A percentile compares a stretch with the other conserved stretches of the same genome.
These are phyloP conservation scores for Amanita pseudoporphyria DNA, from an alignment of 768 basidiomycete species.

Conservation along the genomic window DNA sequence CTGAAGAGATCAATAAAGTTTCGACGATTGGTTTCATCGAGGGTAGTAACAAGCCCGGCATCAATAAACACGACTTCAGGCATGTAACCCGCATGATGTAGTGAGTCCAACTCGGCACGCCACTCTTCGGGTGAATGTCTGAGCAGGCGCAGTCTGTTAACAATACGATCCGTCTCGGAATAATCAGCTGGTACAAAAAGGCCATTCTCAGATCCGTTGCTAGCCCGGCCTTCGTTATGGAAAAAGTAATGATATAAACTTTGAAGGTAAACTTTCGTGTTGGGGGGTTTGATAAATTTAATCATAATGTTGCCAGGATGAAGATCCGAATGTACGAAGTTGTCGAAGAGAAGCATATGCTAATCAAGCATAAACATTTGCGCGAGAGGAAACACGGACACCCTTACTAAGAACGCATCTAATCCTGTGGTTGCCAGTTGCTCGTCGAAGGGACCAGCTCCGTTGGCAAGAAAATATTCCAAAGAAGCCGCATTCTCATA, in stretches of 20 bases:
- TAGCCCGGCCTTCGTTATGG: constrained; percentile 15
- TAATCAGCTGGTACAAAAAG: constrained; percentile 26
- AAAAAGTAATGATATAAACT: constrained; percentile 51
- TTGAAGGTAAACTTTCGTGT: constrained; percentile 52
- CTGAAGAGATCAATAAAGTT: constrained; percentile 98
- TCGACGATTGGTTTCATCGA: constrained; percentile 69
- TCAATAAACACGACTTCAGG: constrained; percentile 97
- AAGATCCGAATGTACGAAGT: constrained; percentile 90
- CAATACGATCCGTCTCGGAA: constrained; percentile 51
- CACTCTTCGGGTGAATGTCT: constrained; percentile 52
- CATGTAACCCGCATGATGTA: constrained; percentile 67
- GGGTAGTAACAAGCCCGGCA: constrained; percentile 86
- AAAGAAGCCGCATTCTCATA: constrained; percentile 88
- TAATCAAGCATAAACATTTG: constrained; percentile 20
- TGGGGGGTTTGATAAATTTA: constrained; percentile 86
- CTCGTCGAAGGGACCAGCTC: constrained; percentile 87
- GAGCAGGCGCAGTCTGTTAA: constrained; percentile 60
- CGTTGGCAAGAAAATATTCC: constrained; percentile 78
- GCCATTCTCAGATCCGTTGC: constrained; percentile 14
- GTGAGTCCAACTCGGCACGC: constrained; percentile 52
- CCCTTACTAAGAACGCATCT: constrained; percentile 84
- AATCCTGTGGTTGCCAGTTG: constrained; percentile 87
- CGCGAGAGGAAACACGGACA: neutral
- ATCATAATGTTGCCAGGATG: constrained; percentile 97
- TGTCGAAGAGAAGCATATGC: constrained; percentile 98